Evolutionary conservation across 2,329 filamentous ascomycete genomes (phyloP).

Genomic region (Botrytis deweyae): DNA sequence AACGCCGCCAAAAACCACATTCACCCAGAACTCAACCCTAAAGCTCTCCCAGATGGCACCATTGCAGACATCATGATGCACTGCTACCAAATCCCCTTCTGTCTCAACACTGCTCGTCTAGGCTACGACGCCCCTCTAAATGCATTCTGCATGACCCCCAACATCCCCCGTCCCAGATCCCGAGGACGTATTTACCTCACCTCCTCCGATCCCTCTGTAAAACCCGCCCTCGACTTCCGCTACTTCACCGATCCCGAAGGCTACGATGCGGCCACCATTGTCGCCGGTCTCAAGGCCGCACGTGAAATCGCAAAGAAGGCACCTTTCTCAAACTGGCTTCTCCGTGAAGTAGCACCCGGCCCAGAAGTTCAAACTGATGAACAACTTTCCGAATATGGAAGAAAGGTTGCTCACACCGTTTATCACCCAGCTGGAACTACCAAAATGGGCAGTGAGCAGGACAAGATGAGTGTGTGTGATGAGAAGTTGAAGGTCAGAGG

Average conservation of each 20-base stretch:
- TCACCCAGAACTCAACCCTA: constrained; percentile 41
- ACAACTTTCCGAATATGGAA: constrained; percentile 77
- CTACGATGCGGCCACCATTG: constrained; percentile 50
- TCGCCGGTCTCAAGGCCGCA: constrained; percentile 42
- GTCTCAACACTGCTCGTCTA: constrained; percentile 77
- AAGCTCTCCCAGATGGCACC: constrained; percentile 60
- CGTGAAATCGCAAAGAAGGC: constrained; percentile 40
- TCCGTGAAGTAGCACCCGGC: constrained; percentile 42
- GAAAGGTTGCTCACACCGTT: constrained; percentile 80
- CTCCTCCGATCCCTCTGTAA: constrained; percentile 43
- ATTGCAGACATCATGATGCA: constrained; percentile 93
- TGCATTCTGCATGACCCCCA: constrained; percentile 54
- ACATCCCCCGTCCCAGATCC: constrained; percentile 61
- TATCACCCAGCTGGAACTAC: constrained; percentile 89
- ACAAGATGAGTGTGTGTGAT: constrained; percentile 78
- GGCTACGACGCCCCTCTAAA: constrained; percentile 59
- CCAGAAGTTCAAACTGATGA: constrained; percentile 65
- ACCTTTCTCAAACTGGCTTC: constrained; percentile 46
- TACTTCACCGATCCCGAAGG: constrained; percentile 58
- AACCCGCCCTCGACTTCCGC: constrained; percentile 53
- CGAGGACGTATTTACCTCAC: constrained; percentile 59
- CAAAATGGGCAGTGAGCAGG: constrained; percentile 77
- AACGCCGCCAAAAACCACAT: constrained; percentile 59
- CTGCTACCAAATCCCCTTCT: constrained; percentile 94
- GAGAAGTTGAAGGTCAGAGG: constrained; percentile 69